Evolutionary conservation across 2,329 filamentous ascomycete genomes (phyloP), one percentile per base, ranked within the genome.

Genomic region (Aspergillus flavus): DNA sequence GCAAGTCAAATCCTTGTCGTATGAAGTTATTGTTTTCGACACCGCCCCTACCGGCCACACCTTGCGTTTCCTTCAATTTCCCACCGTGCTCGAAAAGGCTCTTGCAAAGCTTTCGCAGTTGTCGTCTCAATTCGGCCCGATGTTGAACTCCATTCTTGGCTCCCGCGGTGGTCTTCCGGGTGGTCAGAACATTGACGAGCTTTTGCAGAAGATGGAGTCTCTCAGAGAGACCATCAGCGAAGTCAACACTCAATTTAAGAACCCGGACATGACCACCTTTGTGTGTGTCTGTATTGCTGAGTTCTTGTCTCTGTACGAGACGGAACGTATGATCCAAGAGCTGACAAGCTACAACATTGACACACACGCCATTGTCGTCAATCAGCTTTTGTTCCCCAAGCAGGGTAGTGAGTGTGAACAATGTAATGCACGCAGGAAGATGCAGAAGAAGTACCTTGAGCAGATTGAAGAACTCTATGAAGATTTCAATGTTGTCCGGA

Each of bases 281-380:
- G 93, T 99, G 59, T 98, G 95, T 78, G 95, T 99, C 65, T 97
- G 95, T 79, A 99, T 99, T 78, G 92, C 95, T 59, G 95, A 99
- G 81, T 99, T 99, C 83, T 80, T 99, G 72, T 94, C 90, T 43
- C 85, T 99, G 58, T 99, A 99, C 83, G 95, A 99, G 85, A 99
- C 95, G 66, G 95, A 99, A 84, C 91, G 95, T 73, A 98, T 99
- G 95, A 98, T 99, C 73, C 95, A 99, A 84, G 95, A 99, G 83
- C 85, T 99, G 65, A 89, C 93, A 55, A 91, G 87, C 77, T 99
- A 97, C 82, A 85, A 90, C 74, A 99, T 99, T 77, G 95, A 99
- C 79, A 97, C 94, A 7, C 95, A 98, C 82, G 89, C 91, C 75
- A 98, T 99, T 77, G 95, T 99, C 53, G 95, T 99, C 73, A 99